Evolutionary conservation across 495 filamentous ascomycete genomes (phyloP).

Genomic region (Daldinia concentrica): DNA sequence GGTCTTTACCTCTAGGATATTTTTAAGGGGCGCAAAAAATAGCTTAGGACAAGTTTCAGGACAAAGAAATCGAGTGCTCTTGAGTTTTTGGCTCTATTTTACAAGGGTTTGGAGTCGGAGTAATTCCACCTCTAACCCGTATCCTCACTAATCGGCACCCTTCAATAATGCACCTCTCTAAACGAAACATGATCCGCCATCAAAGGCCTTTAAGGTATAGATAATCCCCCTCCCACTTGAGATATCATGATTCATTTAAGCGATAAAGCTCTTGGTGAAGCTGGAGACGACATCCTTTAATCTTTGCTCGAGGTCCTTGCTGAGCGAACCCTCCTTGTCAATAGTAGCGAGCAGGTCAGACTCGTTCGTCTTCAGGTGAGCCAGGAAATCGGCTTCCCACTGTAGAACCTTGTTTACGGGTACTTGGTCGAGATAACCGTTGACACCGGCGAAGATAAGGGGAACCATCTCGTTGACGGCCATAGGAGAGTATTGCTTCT

Average conservation of each 20-base stretch:
- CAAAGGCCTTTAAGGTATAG: conserved; percentile 56
- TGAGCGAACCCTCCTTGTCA: conserved; percentile 93
- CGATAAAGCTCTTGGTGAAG: conserved; percentile 94
- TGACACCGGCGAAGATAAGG: conserved; percentile 99
- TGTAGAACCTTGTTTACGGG: conserved; percentile 86
- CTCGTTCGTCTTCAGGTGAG: conserved; percentile 90
- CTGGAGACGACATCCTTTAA: conserved; percentile 78
- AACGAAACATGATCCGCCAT: conserved; percentile 54
- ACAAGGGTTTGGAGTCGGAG: conserved; percentile 55
- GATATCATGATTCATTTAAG: conserved; percentile 51
- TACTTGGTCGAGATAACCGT: conserved; percentile 88
- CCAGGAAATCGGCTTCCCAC: conserved; percentile 94
- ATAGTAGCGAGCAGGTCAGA: conserved; percentile 84
- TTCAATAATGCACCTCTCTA: conserved; percentile 51
- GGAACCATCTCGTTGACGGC: conserved; percentile 99
- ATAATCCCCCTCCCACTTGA: conserved; percentile 51
- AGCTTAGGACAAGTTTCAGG: background rate
- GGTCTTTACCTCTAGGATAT: background rate
- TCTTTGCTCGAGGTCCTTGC: conserved; percentile 91
- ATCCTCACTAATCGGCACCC: conserved; percentile 55
- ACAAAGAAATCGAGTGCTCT: conserved; percentile 62
- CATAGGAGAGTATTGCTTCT: conserved; percentile 99
- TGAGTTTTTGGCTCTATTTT: conserved; percentile 55
- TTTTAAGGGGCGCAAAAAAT: background rate
- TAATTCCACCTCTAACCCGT: conserved; percentile 51